phyloP scores from a whole-genome alignment of 768 basidiomycete genomes.

The Leccinum disarticulatum region DNA sequence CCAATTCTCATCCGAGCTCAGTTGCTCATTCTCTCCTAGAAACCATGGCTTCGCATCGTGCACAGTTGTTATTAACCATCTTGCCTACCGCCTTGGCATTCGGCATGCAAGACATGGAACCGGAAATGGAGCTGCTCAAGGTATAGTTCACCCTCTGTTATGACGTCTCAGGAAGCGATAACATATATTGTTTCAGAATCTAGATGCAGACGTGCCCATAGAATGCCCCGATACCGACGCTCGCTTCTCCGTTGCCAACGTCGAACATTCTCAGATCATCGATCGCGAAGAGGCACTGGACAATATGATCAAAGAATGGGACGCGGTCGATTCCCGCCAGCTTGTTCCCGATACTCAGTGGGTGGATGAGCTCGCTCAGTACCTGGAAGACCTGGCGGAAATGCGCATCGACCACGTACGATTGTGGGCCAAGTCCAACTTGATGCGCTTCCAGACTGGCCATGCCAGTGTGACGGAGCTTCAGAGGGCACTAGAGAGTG shows the following conservation, averaged over 20 bases:
- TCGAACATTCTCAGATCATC: slow-evolving; percentile 14
- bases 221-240: slow-evolving; percentile 36
- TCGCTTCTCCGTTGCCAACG: slow-evolving; percentile 34
- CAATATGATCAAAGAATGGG: slow-evolving; percentile 32
- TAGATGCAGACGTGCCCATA: slow-evolving; percentile 50
- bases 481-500: slow-evolving; percentile 41
- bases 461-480: slow-evolving; percentile 47
- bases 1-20: not conserved
- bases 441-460: slow-evolving; percentile 45
- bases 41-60: slow-evolving; percentile 47
- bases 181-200: slow-evolving; percentile 38
- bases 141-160: slow-evolving; percentile 27
- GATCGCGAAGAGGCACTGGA: slow-evolving; percentile 12
- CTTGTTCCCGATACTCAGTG: slow-evolving; percentile 42
- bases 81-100: slow-evolving; percentile 49
- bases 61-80: slow-evolving; percentile 38
- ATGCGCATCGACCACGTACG: slow-evolving; percentile 47
- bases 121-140: slow-evolving; percentile 49
- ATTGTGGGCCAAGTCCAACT: slow-evolving; percentile 51
- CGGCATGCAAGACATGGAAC: slow-evolving; percentile 47
- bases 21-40: slow-evolving; percentile 28
- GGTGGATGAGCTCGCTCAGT: slow-evolving; percentile 37
- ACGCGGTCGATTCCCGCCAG: slow-evolving; percentile 32
- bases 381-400: slow-evolving; percentile 45
- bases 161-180: not conserved